Evolutionary conservation across 306 rosid genomes (phyloP).

Genomic region (Prunus kanzakura): DNA sequence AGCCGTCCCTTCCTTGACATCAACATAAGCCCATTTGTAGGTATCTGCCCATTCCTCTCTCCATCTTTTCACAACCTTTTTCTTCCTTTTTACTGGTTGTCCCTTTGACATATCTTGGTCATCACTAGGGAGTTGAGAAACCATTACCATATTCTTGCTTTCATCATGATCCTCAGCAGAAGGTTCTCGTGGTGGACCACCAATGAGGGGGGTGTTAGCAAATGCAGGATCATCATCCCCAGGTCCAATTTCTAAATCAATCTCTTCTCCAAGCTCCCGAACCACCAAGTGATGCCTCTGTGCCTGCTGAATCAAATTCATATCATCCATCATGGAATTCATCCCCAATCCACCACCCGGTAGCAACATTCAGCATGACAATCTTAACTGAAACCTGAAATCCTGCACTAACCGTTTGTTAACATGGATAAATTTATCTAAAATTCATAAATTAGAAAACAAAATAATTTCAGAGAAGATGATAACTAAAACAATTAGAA

Average conservation of each 20-base stretch:
- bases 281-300: conserved; percentile 95
- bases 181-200: conserved; percentile 68
- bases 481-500: conserved; percentile 13
- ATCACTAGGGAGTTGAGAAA: conserved; percentile 72
- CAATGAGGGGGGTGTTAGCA: conserved; percentile 67
- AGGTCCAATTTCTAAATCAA: conserved; percentile 94
- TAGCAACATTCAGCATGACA: conserved; percentile 94
- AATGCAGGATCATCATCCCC: conserved; percentile 96
- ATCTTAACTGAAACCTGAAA: conserved; percentile 28
- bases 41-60: conserved; percentile 99
- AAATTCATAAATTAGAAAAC: neutral
- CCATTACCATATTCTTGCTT: conserved; percentile 78
- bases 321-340: conserved; percentile 93
- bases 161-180: conserved; percentile 77
- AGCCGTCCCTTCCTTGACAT: conserved; percentile 91
- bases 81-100: conserved; percentile 75
- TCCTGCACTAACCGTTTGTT: conserved; percentile 22
- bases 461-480: neutral
- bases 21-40: conserved; percentile 97
- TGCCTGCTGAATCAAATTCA: conserved; percentile 92
- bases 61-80: conserved; percentile 99
- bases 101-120: conserved; percentile 72
- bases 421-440: neutral
- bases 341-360: conserved; percentile 64
- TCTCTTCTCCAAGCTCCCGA: conserved; percentile 89